A percentile compares a stretch with the other conserved stretches of the same genome.
These are phyloP conservation scores for Fusarium sp. DNA, from an alignment of 2,329 filamentous ascomycete genomes.

Conservation along the genomic window DNA sequence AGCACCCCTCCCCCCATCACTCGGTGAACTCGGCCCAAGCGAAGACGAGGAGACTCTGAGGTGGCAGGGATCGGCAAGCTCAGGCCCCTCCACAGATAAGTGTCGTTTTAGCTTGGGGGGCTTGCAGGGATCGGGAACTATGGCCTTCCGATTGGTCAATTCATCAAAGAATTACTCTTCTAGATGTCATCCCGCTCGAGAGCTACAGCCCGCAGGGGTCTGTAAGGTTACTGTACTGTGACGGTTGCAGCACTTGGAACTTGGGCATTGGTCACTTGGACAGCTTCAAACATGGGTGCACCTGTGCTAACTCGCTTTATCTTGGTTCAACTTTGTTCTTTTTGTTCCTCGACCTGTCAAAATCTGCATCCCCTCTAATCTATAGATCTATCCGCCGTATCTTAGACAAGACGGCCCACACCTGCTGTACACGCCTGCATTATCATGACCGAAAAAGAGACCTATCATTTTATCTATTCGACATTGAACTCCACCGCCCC, in stretches of 20 bases:
- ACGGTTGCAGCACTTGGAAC: not conserved
- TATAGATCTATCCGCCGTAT: conserved; percentile 3
- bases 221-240: no score
- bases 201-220: not conserved
- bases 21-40: no score
- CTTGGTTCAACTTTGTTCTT: not conserved
- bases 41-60: not conserved
- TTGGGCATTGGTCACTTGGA: not conserved
- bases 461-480: no score
- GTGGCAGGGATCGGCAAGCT: conserved; percentile 26
- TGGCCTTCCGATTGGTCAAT: conserved; percentile 26
- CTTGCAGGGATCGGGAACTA: conserved; percentile 29
- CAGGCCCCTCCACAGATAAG: no score
- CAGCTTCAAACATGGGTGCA: no score
- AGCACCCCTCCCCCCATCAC: no score
- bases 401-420: no score
- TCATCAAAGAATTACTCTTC: conserved; percentile 17
- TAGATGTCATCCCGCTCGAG: conserved; percentile 11
- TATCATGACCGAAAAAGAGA: no score
- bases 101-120: no score
- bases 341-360: not conserved
- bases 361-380: conserved; percentile 7
- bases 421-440: no score
- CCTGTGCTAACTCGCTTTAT: conserved; percentile 7
- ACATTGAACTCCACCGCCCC: conserved; percentile 47